Evolutionary conservation across 306 rosid genomes (phyloP).

Genomic region (Dalbergia cultrata): DNA sequence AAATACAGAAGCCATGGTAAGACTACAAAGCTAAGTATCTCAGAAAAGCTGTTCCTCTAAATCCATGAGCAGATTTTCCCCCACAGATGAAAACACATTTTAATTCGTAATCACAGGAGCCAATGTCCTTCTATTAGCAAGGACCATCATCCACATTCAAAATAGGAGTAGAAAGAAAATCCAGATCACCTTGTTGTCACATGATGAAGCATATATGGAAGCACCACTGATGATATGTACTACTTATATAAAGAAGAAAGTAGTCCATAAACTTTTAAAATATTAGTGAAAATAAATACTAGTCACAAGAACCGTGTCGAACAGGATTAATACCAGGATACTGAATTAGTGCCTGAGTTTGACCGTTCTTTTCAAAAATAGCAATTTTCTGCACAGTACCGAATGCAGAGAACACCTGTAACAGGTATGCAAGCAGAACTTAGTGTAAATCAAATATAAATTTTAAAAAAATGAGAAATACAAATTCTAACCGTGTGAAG

Average conservation of each 20-base stretch:
- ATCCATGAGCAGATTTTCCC: too few relatives aligned
- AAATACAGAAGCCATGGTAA: too few relatives aligned
- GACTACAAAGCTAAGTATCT: too few relatives aligned
- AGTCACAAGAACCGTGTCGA: constrained; percentile 1
- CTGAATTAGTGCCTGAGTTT: constrained; percentile 85
- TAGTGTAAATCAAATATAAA: constrained; percentile 34
- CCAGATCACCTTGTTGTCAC: too few relatives aligned
- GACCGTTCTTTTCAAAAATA: constrained; percentile 89
- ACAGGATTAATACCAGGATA: constrained; percentile 70
- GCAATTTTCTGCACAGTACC: constrained; percentile 88
- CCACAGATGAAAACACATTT: too few relatives aligned
- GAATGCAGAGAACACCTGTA: constrained; percentile 81
- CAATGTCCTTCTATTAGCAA: too few relatives aligned
- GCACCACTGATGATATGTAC: not conserved
- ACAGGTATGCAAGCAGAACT: constrained; percentile 29
- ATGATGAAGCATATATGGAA: not conserved
- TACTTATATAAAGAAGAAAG: too few relatives aligned
- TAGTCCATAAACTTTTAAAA: too few relatives aligned
- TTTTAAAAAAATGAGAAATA: constrained; percentile 19
- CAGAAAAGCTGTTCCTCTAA: too few relatives aligned
- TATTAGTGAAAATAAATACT: too few relatives aligned
- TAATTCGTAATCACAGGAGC: too few relatives aligned
- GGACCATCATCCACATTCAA: too few relatives aligned
- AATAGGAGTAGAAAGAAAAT: not conserved
- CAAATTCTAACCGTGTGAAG: constrained; percentile 73